phyloP scores from a whole-genome alignment of 805 yeast species.

The Nematodospora valgi region DNA sequence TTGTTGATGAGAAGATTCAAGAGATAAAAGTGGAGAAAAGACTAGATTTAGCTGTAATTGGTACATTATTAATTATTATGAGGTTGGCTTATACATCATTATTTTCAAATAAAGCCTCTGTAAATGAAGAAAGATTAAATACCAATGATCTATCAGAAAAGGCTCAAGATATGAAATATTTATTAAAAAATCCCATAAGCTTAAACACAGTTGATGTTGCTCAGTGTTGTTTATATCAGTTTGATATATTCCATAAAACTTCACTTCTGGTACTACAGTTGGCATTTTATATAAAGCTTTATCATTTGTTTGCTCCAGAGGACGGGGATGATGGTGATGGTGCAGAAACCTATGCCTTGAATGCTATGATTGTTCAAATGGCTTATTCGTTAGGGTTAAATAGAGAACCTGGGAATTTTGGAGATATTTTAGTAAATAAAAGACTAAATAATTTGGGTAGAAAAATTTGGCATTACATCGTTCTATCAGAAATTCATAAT shows the following conservation, averaged over 20 bases:
- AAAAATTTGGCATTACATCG: slow-evolving; percentile 49
- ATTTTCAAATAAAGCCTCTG: slow-evolving; percentile 24
- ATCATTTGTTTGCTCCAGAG: slow-evolving; percentile 44
- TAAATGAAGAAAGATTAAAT: slow-evolving; percentile 25
- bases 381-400: slow-evolving; percentile 65
- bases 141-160: slow-evolving; percentile 20
- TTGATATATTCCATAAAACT: slow-evolving; percentile 42
- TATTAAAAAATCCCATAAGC: slow-evolving; percentile 45
- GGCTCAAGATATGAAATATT: slow-evolving; percentile 29
- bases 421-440: slow-evolving; percentile 13
- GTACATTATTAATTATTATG: slow-evolving; percentile 38
- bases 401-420: slow-evolving; percentile 50
- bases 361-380: slow-evolving; percentile 61
- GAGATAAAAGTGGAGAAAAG: slow-evolving; percentile 32
- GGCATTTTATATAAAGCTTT: slow-evolving; percentile 25
- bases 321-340: slow-evolving; percentile 62
- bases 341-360: slow-evolving; percentile 53
- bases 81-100: slow-evolving; percentile 42
- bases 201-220: slow-evolving; percentile 46
- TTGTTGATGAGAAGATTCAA: slow-evolving; percentile 21
- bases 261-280: slow-evolving; percentile 29
- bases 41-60: slow-evolving; percentile 38
- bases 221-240: slow-evolving; percentile 53
- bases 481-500: slow-evolving; percentile 44
- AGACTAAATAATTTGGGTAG: slow-evolving; percentile 24